Base-by-base conservation (phyloP, 1,284 basidiomycete species). In the Boletus albobrunnescens region DNA sequence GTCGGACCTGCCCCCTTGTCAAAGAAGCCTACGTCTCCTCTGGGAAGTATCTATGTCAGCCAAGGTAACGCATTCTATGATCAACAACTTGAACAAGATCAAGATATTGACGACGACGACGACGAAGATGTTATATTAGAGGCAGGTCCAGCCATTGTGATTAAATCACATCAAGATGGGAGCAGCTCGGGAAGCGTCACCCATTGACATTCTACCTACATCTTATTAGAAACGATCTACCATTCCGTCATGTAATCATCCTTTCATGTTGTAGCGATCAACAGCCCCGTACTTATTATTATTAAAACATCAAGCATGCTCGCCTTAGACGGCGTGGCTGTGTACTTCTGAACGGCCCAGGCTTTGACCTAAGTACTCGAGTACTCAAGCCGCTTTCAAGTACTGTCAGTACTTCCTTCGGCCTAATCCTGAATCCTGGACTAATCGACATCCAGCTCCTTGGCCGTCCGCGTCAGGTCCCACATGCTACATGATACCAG, bases 61-160 rank as follows among this genome's bases (percentile, higher is more conserved):
- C 67, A 66, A 26, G 51, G 48, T 31, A 66, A 67, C n/a, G 43
- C 39, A 24, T 59, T 69, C 37, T 71, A 69, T 46, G 71, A 73
- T 17, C 70, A 71, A 33, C 71, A 72, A n/a, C 22, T 44, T 20
- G 75, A 77, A 26, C 55, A 54, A 32, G 58, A 59, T 7, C 50
- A 60, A 2, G 59, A 58, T 11, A 37, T 44, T 12, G 72, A 72
- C 9, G 47, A 59, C 19, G 69, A 31, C 9, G 30, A 31, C 14
- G 30, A 31, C 30, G 30, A 71, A 17, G 82, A 84, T 54, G 65
- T 85, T 24, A 82, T 86, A 57, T 63, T 87, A 50, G 83, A 86
- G 60, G 77, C 82, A 28, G 84, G 84, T 1, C 82, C 83, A 12
- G 72, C 76, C 19, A 64, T 78, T 23, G 61, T 74, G 17, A 60